These are phyloP conservation scores for Phytophthora idaei DNA, from an alignment of 352 stramenopile species.

Conservation along the genomic window DNA sequence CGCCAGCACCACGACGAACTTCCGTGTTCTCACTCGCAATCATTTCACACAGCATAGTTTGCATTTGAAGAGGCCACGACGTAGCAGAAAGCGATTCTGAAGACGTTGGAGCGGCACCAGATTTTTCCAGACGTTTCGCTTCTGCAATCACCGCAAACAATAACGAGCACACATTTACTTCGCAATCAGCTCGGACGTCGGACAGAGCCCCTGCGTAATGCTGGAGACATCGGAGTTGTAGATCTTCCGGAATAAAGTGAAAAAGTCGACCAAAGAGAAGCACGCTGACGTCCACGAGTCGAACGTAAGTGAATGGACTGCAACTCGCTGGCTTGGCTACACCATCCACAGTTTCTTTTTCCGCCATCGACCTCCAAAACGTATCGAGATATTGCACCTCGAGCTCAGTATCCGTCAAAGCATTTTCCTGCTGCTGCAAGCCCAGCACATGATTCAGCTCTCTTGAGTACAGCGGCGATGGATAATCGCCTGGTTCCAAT, in stretches of 20 bases:
- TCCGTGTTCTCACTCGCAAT: conserved; percentile 64
- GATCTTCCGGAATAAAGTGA: conserved; percentile 79
- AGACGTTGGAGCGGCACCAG: conserved; percentile 17
- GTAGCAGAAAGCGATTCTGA: conserved; percentile 30
- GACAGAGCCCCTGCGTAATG: conserved; percentile 73
- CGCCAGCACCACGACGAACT: conserved; percentile 75
- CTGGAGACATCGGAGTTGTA: conserved; percentile 83
- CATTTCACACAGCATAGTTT: conserved; percentile 85
- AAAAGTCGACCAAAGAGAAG: conserved; percentile 80
- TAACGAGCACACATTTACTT: conserved; percentile 82
- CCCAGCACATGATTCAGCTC: conserved; percentile 82
- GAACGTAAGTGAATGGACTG: conserved; percentile 83
- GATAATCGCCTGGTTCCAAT: conserved; percentile 65
- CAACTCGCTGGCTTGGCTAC: conserved; percentile 44
- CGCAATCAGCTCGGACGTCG: conserved; percentile 63
- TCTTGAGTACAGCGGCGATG: conserved; percentile 68
- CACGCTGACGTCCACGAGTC: conserved; percentile 81
- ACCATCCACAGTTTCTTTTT: conserved; percentile 36
- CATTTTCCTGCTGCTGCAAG: conserved; percentile 71
- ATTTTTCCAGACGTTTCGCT: conserved; percentile 43
- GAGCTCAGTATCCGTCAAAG: conserved; percentile 82
- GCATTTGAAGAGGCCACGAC: conserved; percentile 74
- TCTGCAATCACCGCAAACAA: conserved; percentile 72
- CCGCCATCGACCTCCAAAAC: conserved; percentile 59
- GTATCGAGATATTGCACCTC: conserved; percentile 86